Base-by-base conservation (phyloP, 2,329 filamentous ascomycete genomes). In the Parasarocladium wereldwijsianum region DNA sequence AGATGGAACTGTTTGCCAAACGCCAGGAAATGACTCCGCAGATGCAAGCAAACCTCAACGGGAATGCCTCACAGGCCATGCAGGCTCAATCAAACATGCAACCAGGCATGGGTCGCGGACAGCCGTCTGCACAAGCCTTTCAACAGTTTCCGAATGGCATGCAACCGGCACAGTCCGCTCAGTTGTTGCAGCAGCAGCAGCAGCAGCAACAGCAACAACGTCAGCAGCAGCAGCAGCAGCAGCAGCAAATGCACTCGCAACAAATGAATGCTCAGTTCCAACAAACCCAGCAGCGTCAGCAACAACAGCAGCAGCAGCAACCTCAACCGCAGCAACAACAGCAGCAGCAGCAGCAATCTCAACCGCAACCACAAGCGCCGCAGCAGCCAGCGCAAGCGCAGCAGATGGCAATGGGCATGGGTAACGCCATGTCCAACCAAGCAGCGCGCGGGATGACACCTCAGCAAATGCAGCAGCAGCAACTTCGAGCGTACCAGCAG, bases 91-190 rank as follows among this genome's bases (percentile, higher is more conserved):
- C 47, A 3, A 50, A 56, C 32, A 54, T 53, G 1, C 53, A 61
- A 24, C 54, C 55, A 54, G 32, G 48, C 50, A 62, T 70, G 53
- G 56, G 58, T 22, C 58, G 67, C 20, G 58, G 57, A 9, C 65
- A 64, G 40, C 56, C 53, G 6, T 49, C 53, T 3, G 69, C 66
- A 35, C 66, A 62, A 40, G 60, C 57, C 1, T 73, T 75, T 34
- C 68, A 68, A 36, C 61, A 66, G 27, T 55, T 73, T 20, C 68
- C 70, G 34, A 67, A 70, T 32, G 64, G 60, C 32, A 70, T 71
- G 64, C 69, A 73, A 40, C 29, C 26, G 50, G 60, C 3, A n/a
- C n/a, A n/a, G n/a, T n/a, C n/a, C n/a, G n/a, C n/a, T n/a, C n/a
- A n/a, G n/a, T n/a, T n/a, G n/a, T n/a, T n/a, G n/a, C n/a, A n/a